A percentile compares a stretch with the other conserved stretches of the same genome.
phyloP scores from a whole-genome alignment of 306 rosid genomes.

The Senna siamea region DNA sequence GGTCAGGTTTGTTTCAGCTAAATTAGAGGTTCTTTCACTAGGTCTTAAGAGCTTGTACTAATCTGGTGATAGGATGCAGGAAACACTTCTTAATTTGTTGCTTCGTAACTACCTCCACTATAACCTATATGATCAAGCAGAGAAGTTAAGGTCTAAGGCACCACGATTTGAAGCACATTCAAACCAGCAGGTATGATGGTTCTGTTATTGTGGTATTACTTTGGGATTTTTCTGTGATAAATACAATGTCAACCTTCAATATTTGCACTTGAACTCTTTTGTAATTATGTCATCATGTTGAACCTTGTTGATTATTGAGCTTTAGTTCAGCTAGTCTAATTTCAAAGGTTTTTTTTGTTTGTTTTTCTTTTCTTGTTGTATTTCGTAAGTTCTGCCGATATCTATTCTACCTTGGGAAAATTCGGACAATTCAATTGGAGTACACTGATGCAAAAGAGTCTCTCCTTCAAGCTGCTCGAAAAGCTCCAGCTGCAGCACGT shows the following conservation, averaged over 20 bases:
- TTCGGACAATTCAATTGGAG: slow-evolving; percentile 94
- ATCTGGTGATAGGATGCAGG: slow-evolving; percentile 61
- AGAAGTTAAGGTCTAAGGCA: slow-evolving; percentile 97
- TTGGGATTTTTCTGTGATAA: not conserved
- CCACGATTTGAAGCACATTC: slow-evolving; percentile 99
- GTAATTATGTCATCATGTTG: not conserved
- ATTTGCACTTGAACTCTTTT: not conserved
- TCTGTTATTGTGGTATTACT: slow-evolving; percentile 7
- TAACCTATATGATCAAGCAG: slow-evolving; percentile 93
- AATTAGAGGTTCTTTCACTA: not conserved
- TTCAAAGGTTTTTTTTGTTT: not conserved
- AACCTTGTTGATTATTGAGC: slow-evolving; percentile 6
- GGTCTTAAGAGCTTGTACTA: slow-evolving; percentile 37
- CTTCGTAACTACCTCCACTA: slow-evolving; percentile 96
- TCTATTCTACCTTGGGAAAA: slow-evolving; percentile 95
- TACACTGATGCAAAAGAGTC: slow-evolving; percentile 98
- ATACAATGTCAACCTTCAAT: not conserved
- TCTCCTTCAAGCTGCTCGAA: slow-evolving; percentile 96
- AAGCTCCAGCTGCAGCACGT: slow-evolving; percentile 95
- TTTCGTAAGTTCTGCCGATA: slow-evolving; percentile 82
- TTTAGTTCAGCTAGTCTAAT: not conserved
- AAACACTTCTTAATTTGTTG: slow-evolving; percentile 88
- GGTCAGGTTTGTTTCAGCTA: slow-evolving; percentile 77
- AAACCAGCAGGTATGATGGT: slow-evolving; percentile 82
- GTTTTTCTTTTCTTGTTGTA: slow-evolving; percentile 30